Evolutionary conservation across 2,329 filamentous ascomycete genomes (phyloP).

Genomic region (Hypoxylon sp.): DNA sequence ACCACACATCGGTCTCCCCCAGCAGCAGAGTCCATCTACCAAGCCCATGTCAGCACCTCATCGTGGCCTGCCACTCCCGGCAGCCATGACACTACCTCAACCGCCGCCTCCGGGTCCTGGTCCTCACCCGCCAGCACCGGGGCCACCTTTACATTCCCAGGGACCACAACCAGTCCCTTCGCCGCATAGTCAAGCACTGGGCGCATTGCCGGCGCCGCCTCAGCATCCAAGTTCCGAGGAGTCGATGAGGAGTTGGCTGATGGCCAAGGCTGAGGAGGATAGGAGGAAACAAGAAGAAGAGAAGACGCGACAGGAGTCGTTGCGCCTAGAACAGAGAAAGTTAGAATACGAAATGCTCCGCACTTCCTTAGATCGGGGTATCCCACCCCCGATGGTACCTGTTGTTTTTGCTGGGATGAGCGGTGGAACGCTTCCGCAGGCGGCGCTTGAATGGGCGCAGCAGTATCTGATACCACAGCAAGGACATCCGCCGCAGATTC

Average conservation of each 20-base stretch:
- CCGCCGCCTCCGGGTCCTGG: conserved; percentile 47
- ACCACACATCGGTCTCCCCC: conserved; percentile 54
- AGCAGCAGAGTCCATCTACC: conserved; percentile 60
- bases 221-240: conserved; percentile 77
- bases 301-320: conserved; percentile 71
- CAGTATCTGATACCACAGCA: conserved; percentile 69
- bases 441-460: conserved; percentile 75
- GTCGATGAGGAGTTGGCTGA: conserved; percentile 77
- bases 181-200: conserved; percentile 58
- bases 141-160: conserved; percentile 49
- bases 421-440: conserved; percentile 70
- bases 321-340: conserved; percentile 77
- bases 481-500: conserved; percentile 62
- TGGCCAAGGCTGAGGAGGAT: conserved; percentile 79
- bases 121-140: conserved; percentile 48
- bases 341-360: conserved; percentile 79
- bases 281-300: conserved; percentile 80
- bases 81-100: conserved; percentile 71
- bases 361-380: conserved; percentile 74
- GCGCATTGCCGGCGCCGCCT: conserved; percentile 71
- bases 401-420: conserved; percentile 80
- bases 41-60: conserved; percentile 76
- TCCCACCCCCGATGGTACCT: conserved; percentile 80
- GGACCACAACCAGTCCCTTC: conserved; percentile 48
- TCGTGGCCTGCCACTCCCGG: conserved; percentile 76